phyloP scores from a whole-genome alignment of 495 filamentous ascomycete species.

The Chaetomium fimeti region DNA sequence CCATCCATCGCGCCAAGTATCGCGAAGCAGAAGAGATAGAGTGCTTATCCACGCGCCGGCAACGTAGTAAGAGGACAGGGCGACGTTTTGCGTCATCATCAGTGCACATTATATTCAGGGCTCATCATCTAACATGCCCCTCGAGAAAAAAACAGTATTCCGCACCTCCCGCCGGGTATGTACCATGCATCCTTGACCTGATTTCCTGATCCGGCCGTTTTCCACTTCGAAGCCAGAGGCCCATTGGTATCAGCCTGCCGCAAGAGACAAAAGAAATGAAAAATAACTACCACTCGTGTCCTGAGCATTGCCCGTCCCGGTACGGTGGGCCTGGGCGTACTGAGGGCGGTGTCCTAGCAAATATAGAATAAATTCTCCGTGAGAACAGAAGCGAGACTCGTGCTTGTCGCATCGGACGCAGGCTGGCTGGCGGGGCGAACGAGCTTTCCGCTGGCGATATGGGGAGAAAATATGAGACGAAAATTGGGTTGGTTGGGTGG shows the following conservation, averaged over 20 bases:
- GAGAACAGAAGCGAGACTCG: background rate
- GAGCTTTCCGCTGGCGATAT: background rate
- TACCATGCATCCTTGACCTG: slow-evolving; percentile 1
- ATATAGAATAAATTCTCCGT: background rate
- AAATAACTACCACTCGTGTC: background rate
- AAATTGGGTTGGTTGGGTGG: background rate
- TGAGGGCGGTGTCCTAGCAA: background rate
- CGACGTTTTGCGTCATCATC: background rate
- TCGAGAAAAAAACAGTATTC: background rate
- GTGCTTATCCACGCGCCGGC: too few relatives aligned
- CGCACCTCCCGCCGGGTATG: background rate
- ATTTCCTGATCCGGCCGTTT: slow-evolving; percentile 1
- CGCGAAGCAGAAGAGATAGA: too few relatives aligned
- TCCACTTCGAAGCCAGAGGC: background rate
- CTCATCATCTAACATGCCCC: background rate
- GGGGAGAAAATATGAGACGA: background rate
- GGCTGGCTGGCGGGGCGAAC: background rate
- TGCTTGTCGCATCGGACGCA: background rate
- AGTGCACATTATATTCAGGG: slow-evolving; percentile 1
- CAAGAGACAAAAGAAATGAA: background rate
- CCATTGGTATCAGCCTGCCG: background rate
- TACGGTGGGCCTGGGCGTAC: too few relatives aligned
- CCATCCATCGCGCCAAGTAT: too few relatives aligned
- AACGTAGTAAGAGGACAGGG: too few relatives aligned
- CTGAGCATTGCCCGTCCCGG: background rate